Evolutionary conservation across 176 grass and related monocot genomes (phyloP), one percentile per base, ranked within the genome.

Genomic region (Oropetium thomaeum): DNA sequence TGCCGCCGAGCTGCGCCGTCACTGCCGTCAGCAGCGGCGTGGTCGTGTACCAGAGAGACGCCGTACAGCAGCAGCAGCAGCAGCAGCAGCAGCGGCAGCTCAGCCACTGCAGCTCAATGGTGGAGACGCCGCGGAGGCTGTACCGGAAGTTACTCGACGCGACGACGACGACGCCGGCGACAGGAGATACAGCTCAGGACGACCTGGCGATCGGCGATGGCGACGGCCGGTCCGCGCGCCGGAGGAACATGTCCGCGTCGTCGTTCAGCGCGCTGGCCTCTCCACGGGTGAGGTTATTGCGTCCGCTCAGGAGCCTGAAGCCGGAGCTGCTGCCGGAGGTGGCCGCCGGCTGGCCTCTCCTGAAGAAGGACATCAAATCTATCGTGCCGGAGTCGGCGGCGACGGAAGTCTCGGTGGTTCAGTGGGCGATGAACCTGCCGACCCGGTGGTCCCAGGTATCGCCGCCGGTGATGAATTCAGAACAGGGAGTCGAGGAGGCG

Each of bases 371-470:
- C 39, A 31, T 49, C 60, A 81, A 58, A 39, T 54, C 53, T 3
- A 5, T 76, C 68, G 25, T 62, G 30, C 41, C 66, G 42, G 10
- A 2, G 13, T 10, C 39, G 39, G 41, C 10, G 15, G 86, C 62
- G 62, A 83, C 84, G 0, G 79, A 88, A 41, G 38, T 93, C 0
- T 93, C 95, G 0, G 95, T 93, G 31, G 94, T 87, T 9, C 78
- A 91, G 63, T 97, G 95, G 95, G 86, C 95, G 47, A 93, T 97
- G 95, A 84, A 70, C 68, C 95, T 97, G 11, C 95, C 91, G 1
- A 65, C 52, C 38, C 87, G 95, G 43, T 87, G 76, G 4, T 73
- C 86, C 0, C 38, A 67, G 12, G 62, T 65, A 8, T 76, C 76
- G 5, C 53, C 86, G 33, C 53, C 86, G 33, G 33, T 61, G 17